Base-by-base conservation (phyloP, 306 rosid species). In the Vigna mungo region DNA sequence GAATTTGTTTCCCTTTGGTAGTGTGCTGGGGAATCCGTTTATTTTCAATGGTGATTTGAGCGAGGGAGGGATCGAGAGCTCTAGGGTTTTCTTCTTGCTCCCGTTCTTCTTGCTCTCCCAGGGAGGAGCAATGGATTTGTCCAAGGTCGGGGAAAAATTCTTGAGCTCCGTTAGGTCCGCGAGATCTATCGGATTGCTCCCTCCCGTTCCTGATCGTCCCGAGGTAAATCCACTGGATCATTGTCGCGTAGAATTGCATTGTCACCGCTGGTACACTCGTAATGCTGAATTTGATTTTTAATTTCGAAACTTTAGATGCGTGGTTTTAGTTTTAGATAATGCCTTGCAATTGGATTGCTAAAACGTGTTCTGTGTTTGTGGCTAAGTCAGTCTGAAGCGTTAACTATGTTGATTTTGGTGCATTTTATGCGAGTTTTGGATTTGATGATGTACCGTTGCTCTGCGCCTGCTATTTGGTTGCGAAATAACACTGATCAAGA, bases 141-240 rank as follows among this genome's bases (percentile, higher is more conserved):
- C 97, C 34, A 96, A 87, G 84, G 96, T 96, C 14, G 98, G 97
- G 13, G 99, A 92, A 83, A 96, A 92, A 87, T 82, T 96, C 85
- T 81, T 96, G 84, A 92, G 99, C 86, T 96, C 99, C 44, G 99
- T 96, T 51, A 89, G 92, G 93, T 92, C 99, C 30, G 99, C 98
- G 6, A 96, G 94, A 83, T 92, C 99, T 69, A 87, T 96, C 43
- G 98, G 99, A 68, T 85, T 91, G 81, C 97, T 91, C 71, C 98
- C 97, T 78, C 66, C 99, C 61, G 43, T 85, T 77, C 75, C 96
- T 66, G 98, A 96, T 88, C 99, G 97, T 1, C 99, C 99, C 1
- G 98, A 96, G 98, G 99, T 92, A 81, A 85, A 20, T 80, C 63
- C 16, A 39, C 6, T 49, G 0, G 44, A 10, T 64, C 32, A 75